These are phyloP conservation scores for Hypomontagnella submonticulosa DNA, from an alignment of 495 filamentous ascomycete species.

Conservation along the genomic window DNA sequence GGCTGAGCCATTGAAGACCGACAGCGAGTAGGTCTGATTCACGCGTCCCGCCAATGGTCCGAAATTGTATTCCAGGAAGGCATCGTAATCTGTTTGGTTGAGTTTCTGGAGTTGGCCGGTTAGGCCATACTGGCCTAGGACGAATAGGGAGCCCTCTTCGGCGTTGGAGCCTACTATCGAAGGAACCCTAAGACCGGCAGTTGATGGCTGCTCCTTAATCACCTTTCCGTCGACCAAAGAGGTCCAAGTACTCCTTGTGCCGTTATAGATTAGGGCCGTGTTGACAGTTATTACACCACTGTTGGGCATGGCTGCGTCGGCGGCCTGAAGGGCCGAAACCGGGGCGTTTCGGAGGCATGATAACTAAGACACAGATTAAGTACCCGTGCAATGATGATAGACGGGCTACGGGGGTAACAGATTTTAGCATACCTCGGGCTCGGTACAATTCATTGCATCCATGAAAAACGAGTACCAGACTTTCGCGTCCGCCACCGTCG, in stretches of 20 bases:
- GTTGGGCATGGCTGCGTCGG: constrained; percentile 18
- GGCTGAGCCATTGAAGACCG: constrained; percentile 37
- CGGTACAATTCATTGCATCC: constrained; percentile 42
- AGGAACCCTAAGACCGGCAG: constrained; percentile 50
- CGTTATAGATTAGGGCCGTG: constrained; percentile 22
- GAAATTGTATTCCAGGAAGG: constrained; percentile 49
- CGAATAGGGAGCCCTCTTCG: constrained; percentile 45
- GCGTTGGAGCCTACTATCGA: constrained; percentile 50
- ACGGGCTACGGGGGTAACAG: background rate
- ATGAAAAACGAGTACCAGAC: constrained; percentile 43
- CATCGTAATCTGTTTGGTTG: constrained; percentile 28
- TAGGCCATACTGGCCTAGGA: constrained; percentile 29
- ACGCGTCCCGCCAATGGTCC: constrained; percentile 46
- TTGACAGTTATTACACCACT: constrained; percentile 17
- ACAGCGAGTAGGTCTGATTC: constrained; percentile 49
- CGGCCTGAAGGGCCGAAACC: constrained; percentile 4
- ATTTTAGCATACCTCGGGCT: constrained; percentile 35
- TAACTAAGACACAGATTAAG: constrained; percentile 13
- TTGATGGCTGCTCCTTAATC: constrained; percentile 49
- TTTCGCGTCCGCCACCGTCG: constrained; percentile 27
- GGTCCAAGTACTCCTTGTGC: constrained; percentile 38
- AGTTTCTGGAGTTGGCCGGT: background rate
- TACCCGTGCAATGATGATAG: background rate
- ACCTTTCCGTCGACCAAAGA: constrained; percentile 50
- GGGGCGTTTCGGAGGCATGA: constrained; percentile 31